phyloP scores from a whole-genome alignment of 2,329 filamentous ascomycete species.

The Biscogniauxia marginata region DNA sequence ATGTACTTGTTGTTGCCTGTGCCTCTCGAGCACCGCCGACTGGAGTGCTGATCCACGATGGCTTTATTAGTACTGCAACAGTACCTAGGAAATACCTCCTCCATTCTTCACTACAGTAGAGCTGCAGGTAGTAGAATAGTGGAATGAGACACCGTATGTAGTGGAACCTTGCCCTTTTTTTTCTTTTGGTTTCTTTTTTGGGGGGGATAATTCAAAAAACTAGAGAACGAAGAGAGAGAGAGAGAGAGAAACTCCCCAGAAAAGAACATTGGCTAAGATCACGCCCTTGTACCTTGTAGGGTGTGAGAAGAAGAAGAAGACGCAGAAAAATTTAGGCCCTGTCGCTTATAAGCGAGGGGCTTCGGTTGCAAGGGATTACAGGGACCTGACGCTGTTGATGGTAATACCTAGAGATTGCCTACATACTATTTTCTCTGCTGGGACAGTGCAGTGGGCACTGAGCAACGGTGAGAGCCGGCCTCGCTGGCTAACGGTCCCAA shows the following conservation, averaged over 20 bases:
- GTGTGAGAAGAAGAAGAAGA: slow-evolving; percentile 4
- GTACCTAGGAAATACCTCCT: neutral
- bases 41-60: neutral
- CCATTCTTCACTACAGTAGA: neutral
- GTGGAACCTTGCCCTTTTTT: neutral
- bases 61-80: neutral
- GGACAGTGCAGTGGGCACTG: neutral
- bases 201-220: neutral
- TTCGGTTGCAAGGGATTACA: neutral
- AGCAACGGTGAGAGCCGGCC: neutral
- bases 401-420: neutral
- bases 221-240: slow-evolving; percentile 11
- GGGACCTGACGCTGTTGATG: neutral
- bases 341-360: neutral
- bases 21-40: neutral
- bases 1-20: neutral
- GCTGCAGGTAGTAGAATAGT: neutral
- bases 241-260: slow-evolving; percentile 15
- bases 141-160: neutral
- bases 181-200: no score
- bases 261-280: slow-evolving; percentile 21
- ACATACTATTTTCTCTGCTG: no score
- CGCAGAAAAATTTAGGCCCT: neutral
- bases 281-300: slow-evolving; percentile 6
- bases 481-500: neutral